phyloP scores from a whole-genome alignment of 2,329 filamentous ascomycete genomes.

The Cordyceps fumosorosea region DNA sequence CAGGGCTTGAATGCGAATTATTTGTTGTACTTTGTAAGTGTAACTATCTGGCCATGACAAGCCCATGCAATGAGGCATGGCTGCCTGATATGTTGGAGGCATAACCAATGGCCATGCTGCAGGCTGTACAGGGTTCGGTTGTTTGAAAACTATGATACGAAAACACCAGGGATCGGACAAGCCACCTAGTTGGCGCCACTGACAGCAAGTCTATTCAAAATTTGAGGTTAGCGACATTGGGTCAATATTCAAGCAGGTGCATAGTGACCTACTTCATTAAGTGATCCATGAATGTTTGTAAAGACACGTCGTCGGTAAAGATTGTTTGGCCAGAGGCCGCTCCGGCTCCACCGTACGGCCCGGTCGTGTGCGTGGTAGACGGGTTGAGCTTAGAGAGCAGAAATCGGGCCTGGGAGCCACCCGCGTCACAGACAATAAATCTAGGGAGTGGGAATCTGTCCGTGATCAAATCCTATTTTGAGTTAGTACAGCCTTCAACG shows the following conservation, averaged over 20 bases:
- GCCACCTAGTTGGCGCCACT: slow-evolving; percentile 50
- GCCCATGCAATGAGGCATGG: neutral
- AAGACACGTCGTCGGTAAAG: slow-evolving; percentile 95
- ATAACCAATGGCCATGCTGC: neutral
- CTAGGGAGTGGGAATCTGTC: slow-evolving; percentile 97
- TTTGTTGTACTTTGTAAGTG: neutral
- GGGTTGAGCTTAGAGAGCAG: slow-evolving; percentile 95
- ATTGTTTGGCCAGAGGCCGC: slow-evolving; percentile 90
- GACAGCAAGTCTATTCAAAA: slow-evolving; percentile 45
- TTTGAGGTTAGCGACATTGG: slow-evolving; percentile 13
- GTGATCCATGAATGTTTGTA: slow-evolving; percentile 99
- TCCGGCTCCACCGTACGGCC: slow-evolving; percentile 82
- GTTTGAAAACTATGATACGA: too few relatives aligned
- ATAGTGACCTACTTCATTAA: slow-evolving; percentile 79
- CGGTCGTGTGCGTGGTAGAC: slow-evolving; percentile 90
- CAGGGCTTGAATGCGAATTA: neutral
- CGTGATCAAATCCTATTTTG: slow-evolving; percentile 77
- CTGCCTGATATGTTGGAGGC: neutral
- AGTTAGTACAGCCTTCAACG: slow-evolving; percentile 14
- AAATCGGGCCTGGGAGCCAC: slow-evolving; percentile 95
- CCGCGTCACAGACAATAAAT: slow-evolving; percentile 98
- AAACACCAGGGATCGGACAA: neutral
- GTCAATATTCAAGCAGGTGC: slow-evolving; percentile 8
- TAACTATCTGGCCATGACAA: neutral
- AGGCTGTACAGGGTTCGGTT: neutral